Base-by-base conservation (phyloP, 371 early-diverging fungal species). In the Gilbertella persicaria region DNA sequence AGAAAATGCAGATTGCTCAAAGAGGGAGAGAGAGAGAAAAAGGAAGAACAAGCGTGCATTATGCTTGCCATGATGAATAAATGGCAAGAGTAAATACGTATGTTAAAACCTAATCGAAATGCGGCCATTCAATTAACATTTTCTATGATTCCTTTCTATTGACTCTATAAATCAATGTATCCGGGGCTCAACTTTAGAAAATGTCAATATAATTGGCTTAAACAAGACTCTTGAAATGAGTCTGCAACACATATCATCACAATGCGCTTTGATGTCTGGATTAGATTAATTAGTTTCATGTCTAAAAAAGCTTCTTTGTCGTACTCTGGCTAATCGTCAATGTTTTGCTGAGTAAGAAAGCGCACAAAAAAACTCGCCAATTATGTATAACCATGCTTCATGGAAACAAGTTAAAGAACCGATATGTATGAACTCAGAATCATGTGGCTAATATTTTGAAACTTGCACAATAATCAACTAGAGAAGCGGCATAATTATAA, bases 401-500 rank as follows among this genome's bases (percentile, higher is more conserved):
- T 33, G 33, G 13, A 33, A 9, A 2, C 10, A 5, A 33, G 33
- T 33, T 33, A 13, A 33, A 33, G 33, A 13, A 33, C 33, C 33
- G 33, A 33, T 33, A 9, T 33, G 33, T 2, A 3, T 30, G 13
- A 46, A 29, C 35, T 33, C 33, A 30, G 46, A 35, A 53, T 53
- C 53, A 53, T 45, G 45, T 53, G 53, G 44, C 44, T 28, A 28
- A 24, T 36, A 36, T 45, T 52, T 28, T 53, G 53, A 53, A 53
- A 53, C 53, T 36, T 53, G 45, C 26, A 45, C 53, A 53, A 53
- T 53, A 36, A 26, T 36, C 30, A 17, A 44, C 35, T 24, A 13
- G 17, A 21, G 17, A 21, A 43, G 45, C 44, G 42, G 53, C 53
- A 53, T 53, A 48, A 48, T 48, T 6, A 13, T 19, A 16, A 25